A percentile compares a stretch with the other conserved stretches of the same genome.
Conservation (phyloP, 306 rosid species). For the Citrullus colocynthis region DNA sequence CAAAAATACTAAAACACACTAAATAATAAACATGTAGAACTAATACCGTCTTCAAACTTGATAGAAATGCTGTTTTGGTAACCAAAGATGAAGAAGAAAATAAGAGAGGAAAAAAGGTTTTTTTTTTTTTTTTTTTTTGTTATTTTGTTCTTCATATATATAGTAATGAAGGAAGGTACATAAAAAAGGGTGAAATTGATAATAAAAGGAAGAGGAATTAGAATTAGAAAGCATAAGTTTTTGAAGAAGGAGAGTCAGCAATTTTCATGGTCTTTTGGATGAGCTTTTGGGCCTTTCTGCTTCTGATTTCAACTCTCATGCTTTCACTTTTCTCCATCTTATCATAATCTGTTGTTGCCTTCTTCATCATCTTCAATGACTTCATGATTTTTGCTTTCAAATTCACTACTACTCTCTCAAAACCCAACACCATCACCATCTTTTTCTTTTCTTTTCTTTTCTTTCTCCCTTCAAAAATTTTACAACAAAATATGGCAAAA, state of each 20-base stretch:
- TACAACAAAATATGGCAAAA: background rate
- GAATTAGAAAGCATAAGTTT: constrained; percentile 29
- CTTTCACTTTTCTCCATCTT: constrained; percentile 95
- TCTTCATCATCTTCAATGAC: constrained; percentile 49
- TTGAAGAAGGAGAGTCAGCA: constrained; percentile 71
- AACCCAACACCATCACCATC: constrained; percentile 33
- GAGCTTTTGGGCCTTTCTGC: constrained; percentile 75
- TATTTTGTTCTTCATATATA: too few relatives aligned
- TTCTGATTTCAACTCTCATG: constrained; percentile 85
- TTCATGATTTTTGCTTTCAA: constrained; percentile 51
- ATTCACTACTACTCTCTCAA: constrained; percentile 47
- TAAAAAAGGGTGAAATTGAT: too few relatives aligned
- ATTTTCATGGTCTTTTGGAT: constrained; percentile 59
- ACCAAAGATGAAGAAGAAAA: too few relatives aligned
- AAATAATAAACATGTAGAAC: too few relatives aligned
- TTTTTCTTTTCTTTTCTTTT: background rate
- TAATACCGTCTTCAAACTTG: too few relatives aligned
- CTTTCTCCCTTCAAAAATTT: background rate
- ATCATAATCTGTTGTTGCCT: constrained; percentile 27
- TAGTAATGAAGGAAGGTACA: too few relatives aligned
- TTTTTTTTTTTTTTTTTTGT: too few relatives aligned
- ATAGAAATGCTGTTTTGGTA: too few relatives aligned
- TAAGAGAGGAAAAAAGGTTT: too few relatives aligned
- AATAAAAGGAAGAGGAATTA: too few relatives aligned
- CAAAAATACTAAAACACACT: too few relatives aligned